phyloP scores from a whole-genome alignment of 441 rosid genomes.

The Aquilaria agallochum region DNA sequence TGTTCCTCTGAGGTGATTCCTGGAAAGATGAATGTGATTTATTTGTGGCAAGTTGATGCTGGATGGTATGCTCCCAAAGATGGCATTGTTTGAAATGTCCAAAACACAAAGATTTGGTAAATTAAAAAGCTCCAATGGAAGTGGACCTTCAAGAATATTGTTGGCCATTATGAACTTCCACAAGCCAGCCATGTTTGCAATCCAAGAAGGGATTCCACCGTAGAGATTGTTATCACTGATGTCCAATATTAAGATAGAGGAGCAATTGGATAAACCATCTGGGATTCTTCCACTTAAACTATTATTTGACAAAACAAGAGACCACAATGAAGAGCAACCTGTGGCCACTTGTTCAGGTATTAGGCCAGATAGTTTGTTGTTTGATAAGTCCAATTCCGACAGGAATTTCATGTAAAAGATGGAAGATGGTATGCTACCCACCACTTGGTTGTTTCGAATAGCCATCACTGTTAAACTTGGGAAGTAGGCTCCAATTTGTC shows the following conservation, averaged over 20 bases:
- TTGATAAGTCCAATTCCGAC: neutral
- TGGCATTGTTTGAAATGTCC: slow-evolving; percentile 12
- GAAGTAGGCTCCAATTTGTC: slow-evolving; percentile 1
- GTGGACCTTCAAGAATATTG: slow-evolving; percentile 7
- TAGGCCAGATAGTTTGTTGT: no score
- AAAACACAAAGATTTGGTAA: neutral
- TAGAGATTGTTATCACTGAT: no score
- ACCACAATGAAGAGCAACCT: no score
- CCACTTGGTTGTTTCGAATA: slow-evolving; percentile 4
- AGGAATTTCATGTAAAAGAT: slow-evolving; percentile 9
- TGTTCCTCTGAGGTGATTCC: slow-evolving; percentile 6
- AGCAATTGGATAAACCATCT: no score
- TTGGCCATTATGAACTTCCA: neutral
- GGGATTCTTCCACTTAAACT: no score
- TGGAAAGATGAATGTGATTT: slow-evolving; percentile 1
- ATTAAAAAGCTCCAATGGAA: slow-evolving; percentile 1
- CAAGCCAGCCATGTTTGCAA: neutral
- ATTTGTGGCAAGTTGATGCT: neutral
- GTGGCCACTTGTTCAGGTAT: no score
- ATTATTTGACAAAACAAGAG: no score
- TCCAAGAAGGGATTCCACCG: slow-evolving; percentile 7
- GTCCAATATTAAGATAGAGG: no score
- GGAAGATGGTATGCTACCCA: slow-evolving; percentile 6
- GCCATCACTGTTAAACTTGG: neutral
- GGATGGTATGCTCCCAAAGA: slow-evolving; percentile 10